Base-by-base conservation (phyloP, 495 filamentous ascomycete genomes). In the Penicillium ucsense region DNA sequence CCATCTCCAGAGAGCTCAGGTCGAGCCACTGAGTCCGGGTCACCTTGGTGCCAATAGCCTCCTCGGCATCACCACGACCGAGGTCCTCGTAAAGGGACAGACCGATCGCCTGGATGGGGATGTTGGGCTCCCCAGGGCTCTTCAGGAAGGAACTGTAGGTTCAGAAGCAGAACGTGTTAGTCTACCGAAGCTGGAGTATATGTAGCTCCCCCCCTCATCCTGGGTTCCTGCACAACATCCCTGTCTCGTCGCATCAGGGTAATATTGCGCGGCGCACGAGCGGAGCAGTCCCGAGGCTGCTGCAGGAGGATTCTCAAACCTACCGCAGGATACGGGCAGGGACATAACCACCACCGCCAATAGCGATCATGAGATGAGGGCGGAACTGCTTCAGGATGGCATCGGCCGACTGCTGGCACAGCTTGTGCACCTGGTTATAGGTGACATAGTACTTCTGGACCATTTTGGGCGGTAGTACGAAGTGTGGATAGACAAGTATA, bases 1-100 rank as follows among this genome's bases (percentile, higher is more conserved):
- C 76, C 80, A 95, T 96, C 62, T 90, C 83, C 35, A 97, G 75
- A 37, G 84, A 85, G 57, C 77, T 83, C 50, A 99, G 74, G 66
- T 99, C 92, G 38, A 99, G 79, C 92, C 92, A 99, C 75, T 99
- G 92, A 34, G 94, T 97, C 53, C 94, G 84, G 33, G 87, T 97
- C 47, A 99, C 92, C 67, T 94, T 92, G 53, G 87, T 95, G 45
- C 94, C 92, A 30, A 82, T 80, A 47, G 73, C 66, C 66, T 95
- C 90, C 57, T 85, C 76, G 40, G 73, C 68, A 48, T 77, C 76
- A 29, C 73, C 68, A 42, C 70, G 69, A 41, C 81, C 69, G 31
- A 96, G 83, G 35, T 79, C 76, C 70, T 99, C 92, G 73, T 99
- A 99, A 43, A 99, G 83, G 28, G 89, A 95, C 40, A 99, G 84